These are phyloP conservation scores for Malus hybrid DNA, from an alignment of 331 rosid genomes.

Conservation along the genomic window DNA sequence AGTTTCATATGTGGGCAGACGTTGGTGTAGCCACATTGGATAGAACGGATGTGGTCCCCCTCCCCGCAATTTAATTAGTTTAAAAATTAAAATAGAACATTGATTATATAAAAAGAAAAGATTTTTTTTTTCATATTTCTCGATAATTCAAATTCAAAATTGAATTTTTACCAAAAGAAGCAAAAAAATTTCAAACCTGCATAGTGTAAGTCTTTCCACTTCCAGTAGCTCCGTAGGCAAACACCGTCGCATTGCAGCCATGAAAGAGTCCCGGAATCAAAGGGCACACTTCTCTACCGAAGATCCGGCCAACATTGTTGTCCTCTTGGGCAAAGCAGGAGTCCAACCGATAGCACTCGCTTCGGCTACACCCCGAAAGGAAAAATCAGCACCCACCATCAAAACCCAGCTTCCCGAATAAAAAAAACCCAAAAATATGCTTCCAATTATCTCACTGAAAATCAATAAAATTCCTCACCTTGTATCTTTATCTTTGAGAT, in stretches of 20 bases:
- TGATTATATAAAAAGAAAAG: not conserved
- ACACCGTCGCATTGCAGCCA: constrained; percentile 79
- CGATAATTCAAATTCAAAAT: constrained; percentile 28
- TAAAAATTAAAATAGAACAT: not conserved
- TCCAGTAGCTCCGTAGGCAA: constrained; percentile 98
- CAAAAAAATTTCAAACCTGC: constrained; percentile 46
- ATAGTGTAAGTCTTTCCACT: constrained; percentile 92
- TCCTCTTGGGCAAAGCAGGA: constrained; percentile 71
- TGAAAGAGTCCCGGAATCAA: constrained; percentile 60
- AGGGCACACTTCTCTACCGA: constrained; percentile 60
- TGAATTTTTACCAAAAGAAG: constrained; percentile 16
- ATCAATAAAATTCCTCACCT: constrained; percentile 31
- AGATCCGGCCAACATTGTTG: constrained; percentile 60
- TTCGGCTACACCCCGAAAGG: constrained; percentile 44
- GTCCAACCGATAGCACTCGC: constrained; percentile 72
- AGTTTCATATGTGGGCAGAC: not conserved
- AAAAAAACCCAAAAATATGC: not conserved
- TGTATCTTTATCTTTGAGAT: constrained; percentile 67
- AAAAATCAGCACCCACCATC: not conserved
- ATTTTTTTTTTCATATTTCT: not conserved
- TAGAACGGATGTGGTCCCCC: not conserved
- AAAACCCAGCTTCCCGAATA: not conserved
- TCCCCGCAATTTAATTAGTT: not conserved
- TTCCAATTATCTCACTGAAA: not conserved
- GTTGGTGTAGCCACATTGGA: not conserved